These are phyloP conservation scores for Chenopodium suecicum DNA, from an alignment of 148 eudicot genomes.

Conservation along the genomic window DNA sequence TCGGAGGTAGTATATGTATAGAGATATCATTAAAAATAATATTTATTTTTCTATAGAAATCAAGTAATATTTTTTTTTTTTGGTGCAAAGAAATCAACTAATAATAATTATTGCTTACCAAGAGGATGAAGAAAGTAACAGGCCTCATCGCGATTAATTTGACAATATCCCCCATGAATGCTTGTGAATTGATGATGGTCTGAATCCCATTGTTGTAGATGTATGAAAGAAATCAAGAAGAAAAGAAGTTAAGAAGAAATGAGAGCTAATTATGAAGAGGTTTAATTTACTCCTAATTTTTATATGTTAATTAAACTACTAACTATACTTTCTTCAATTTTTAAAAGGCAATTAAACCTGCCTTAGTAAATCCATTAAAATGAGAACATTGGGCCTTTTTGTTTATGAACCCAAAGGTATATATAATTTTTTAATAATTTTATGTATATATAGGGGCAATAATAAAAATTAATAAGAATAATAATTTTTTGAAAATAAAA, in stretches of 20 bases:
- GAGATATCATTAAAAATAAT: not conserved
- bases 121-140: conserved; percentile 31
- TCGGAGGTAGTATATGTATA: too few species aligned
- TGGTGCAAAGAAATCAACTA: too few species aligned
- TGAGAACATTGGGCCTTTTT: too few species aligned
- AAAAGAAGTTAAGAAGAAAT: not conserved
- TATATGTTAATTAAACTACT: too few species aligned
- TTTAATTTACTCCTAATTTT: not conserved
- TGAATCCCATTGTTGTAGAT: conserved; percentile 13
- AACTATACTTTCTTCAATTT: too few species aligned
- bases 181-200: not conserved
- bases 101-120: conserved; percentile 28
- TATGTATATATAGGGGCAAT: too few species aligned
- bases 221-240: not conserved
- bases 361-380: not conserved
- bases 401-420: too few species aligned
- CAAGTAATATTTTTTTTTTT: too few species aligned
- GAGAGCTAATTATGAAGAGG: not conserved
- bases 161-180: conserved; percentile 25
- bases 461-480: too few species aligned
- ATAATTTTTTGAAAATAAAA: too few species aligned
- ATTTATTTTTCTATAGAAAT: too few species aligned
- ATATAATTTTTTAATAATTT: too few species aligned
- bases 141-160: conserved; percentile 29
- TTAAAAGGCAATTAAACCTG: not conserved